Percentiles rank a stretch among this genome's conserved stretches.
Conservation (phyloP, 495 filamentous ascomycete species). For the Symbiotaphrina buchneri region DNA sequence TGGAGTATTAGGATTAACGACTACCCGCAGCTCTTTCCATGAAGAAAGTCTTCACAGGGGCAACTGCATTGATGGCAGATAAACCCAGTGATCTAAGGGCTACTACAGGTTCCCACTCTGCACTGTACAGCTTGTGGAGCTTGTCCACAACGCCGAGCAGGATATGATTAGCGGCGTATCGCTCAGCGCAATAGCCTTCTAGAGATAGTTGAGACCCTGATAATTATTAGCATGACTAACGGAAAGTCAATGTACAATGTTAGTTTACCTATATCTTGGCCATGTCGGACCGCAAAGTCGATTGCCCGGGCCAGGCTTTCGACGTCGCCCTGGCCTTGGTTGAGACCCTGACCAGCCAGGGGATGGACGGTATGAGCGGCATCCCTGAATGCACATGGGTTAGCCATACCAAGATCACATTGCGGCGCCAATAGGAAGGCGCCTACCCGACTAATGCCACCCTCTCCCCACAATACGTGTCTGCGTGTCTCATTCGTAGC, state of each 20-base stretch:
- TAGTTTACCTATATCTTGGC: constrained; percentile 57
- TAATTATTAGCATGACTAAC: constrained; percentile 4
- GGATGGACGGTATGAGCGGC: constrained; percentile 92
- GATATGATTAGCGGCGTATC: constrained; percentile 65
- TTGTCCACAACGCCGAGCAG: constrained; percentile 82
- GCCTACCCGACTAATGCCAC: constrained; percentile 53
- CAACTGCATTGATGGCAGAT: constrained; percentile 50
- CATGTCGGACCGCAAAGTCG: constrained; percentile 53
- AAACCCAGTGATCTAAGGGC: constrained; percentile 57
- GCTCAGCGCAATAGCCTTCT: constrained; percentile 54
- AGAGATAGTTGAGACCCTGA: constrained; percentile 34
- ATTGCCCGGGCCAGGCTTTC: constrained; percentile 51
- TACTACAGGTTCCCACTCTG: constrained; percentile 46
- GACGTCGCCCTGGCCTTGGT: constrained; percentile 78
- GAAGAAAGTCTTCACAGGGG: constrained; percentile 58
- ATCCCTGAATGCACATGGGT: too few species aligned
- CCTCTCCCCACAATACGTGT: constrained; percentile 74
- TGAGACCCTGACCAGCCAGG: constrained; percentile 83
- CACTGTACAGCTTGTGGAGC: constrained; percentile 76
- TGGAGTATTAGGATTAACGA: constrained; percentile 1
- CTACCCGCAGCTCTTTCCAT: constrained; percentile 73
- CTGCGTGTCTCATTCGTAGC: constrained; percentile 70
- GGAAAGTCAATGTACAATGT: neutral
- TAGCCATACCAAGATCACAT: neutral
- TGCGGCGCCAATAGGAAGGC: constrained; percentile 3